Evolutionary conservation across 2,329 filamentous ascomycete species (phyloP).

Genomic region (Fusarium abutilonis): DNA sequence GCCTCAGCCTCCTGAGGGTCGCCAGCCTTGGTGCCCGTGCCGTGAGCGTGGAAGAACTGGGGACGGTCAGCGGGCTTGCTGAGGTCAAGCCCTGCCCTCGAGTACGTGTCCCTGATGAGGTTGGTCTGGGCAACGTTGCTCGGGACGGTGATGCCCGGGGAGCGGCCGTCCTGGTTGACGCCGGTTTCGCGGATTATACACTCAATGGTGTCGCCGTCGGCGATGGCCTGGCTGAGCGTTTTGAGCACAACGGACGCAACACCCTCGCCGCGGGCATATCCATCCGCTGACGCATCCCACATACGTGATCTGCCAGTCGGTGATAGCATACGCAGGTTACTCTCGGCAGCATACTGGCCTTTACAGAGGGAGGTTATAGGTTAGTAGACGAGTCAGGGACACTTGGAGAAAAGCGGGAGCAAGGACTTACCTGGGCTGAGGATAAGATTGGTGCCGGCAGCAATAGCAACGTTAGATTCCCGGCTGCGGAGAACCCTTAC

Average conservation of each 20-base stretch:
- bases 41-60: constrained; percentile 22
- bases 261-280: constrained; percentile 34
- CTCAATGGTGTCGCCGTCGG: constrained; percentile 7
- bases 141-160: neutral
- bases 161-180: constrained; percentile 9
- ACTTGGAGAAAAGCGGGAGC: no score
- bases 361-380: no score
- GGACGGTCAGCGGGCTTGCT: neutral
- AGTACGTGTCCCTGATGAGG: neutral
- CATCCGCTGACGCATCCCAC: constrained; percentile 20
- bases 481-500: constrained; percentile 12
- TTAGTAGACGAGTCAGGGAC: no score
- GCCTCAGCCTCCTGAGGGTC: constrained; percentile 27
- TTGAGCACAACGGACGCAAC: constrained; percentile 24
- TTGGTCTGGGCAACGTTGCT: neutral
- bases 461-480: constrained; percentile 22
- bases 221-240: constrained; percentile 9
- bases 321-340: constrained; percentile 19
- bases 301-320: constrained; percentile 9
- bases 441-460: constrained; percentile 20
- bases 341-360: neutral
- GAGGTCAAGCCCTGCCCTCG: neutral
- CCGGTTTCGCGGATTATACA: constrained; percentile 7
- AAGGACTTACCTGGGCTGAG: constrained; percentile 17
- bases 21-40: constrained; percentile 25